Conservation (phyloP, 176 grass and related monocot species). For the Leersia perrieri region DNA sequence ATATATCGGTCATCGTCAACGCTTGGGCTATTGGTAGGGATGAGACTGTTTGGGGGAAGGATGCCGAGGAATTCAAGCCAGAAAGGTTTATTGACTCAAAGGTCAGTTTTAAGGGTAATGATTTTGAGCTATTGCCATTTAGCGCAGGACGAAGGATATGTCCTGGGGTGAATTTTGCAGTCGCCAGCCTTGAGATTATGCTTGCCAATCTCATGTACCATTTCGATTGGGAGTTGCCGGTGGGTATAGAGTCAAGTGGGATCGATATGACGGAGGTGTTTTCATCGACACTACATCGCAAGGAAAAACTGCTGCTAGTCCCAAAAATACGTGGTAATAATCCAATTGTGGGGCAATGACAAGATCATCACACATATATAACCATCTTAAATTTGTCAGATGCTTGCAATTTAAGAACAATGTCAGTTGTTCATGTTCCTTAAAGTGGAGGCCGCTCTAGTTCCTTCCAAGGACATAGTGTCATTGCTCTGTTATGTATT, state of each 20-base stretch:
- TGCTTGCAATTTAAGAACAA: no score
- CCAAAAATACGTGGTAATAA: neutral
- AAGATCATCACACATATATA: no score
- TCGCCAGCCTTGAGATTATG: constrained; percentile 26
- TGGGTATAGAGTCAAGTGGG: neutral
- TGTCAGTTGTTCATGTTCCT: no score
- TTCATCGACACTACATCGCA: constrained; percentile 15
- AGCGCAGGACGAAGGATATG: constrained; percentile 38
- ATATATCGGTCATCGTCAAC: constrained; percentile 5
- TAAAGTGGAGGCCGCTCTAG: no score
- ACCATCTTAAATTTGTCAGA: no score
- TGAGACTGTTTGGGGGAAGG: neutral
- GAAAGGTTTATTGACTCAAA: constrained; percentile 26
- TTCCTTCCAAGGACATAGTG: no score
- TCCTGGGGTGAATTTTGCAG: constrained; percentile 3
- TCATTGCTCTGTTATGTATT: no score
- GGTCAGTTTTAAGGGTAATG: neutral
- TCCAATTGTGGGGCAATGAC: no score
- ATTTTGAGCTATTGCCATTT: constrained; percentile 36
- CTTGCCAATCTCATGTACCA: constrained; percentile 37
- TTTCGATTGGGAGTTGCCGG: constrained; percentile 55
- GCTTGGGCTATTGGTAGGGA: constrained; percentile 20
- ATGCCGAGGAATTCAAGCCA: constrained; percentile 6
- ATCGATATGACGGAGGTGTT: constrained; percentile 49
- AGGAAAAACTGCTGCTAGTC: constrained; percentile 31